phyloP scores from a whole-genome alignment of 306 rosid species.

The Clitoria ternatea region DNA sequence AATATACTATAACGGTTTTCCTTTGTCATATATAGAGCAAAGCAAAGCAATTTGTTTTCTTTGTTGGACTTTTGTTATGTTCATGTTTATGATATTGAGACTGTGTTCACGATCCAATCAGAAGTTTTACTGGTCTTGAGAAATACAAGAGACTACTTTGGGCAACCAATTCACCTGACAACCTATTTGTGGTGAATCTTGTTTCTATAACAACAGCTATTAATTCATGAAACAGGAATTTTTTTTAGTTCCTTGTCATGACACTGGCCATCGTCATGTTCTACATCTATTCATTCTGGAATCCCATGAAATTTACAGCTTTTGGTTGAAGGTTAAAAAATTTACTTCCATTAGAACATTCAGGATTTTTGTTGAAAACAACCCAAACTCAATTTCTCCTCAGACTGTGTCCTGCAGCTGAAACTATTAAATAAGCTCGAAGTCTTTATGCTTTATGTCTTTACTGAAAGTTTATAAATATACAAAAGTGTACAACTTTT shows the following conservation, averaged over 20 bases:
- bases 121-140: conserved; percentile 78
- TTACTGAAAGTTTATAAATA: no score
- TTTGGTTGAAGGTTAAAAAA: no score
- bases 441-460: no score
- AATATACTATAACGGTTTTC: not conserved
- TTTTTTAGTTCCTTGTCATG: conserved; percentile 6
- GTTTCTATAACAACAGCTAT: not conserved
- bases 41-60: not conserved
- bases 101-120: conserved; percentile 70
- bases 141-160: conserved; percentile 79
- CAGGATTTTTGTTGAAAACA: no score
- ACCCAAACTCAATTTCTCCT: no score
- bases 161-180: conserved; percentile 54
- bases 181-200: conserved; percentile 63
- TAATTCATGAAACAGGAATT: not conserved
- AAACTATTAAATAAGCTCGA: no score
- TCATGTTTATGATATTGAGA: not conserved
- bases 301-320: no score
- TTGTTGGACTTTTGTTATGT: not conserved
- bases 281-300: no score
- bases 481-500: no score
- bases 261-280: no score
- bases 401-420: no score
- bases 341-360: no score
- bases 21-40: not conserved